Evolutionary conservation across 306 rosid species (phyloP), one percentile per base, ranked within the genome.

Genomic region (Pterocarpus santalinus): DNA sequence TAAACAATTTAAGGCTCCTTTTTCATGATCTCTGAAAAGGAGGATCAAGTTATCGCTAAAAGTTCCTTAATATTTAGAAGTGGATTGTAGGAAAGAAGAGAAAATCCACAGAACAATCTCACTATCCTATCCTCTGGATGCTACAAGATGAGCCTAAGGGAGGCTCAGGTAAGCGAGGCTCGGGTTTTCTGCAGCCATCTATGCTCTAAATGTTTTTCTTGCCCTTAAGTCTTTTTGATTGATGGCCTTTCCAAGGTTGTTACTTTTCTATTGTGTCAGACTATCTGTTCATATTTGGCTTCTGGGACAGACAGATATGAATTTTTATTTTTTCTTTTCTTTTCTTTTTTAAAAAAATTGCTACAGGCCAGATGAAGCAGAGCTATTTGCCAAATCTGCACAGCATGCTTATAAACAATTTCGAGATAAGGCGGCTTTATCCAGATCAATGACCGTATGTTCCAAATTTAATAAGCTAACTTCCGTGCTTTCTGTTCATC

Each of bases 371-470:
- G 98, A 95, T 9, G 99, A 95, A 87, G 99, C 97, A 44, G 96
- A 90, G 83, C 85, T 95, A 72, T 93, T 95, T 83, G 90, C 99
- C 61, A 89, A 91, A 79, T 90, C 89, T 67, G 94, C 97, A 12
- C 92, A 72, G 83, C 81, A 90, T 81, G 85, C 95, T 66, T 95
- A 91, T 85, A 83, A 73, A 72, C 97, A 90, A 85, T 95, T 93
- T 73, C 90, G 96, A 61, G 95, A 95, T 86, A 95, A 91, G 87
- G 97, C 97, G 53, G 97, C 99, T 52, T 86, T 86, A 68, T 95
- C 97, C 82, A 90, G 99, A 91, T 91, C 95, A 60, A 91, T 95
- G 99, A 71, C 85, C 67, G 97, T 93, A 88, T 78, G 90, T 78
- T 61, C 41, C 62, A 43, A 39, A 64, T 69, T 60, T 38, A 53